Base-by-base conservation (phyloP, 495 filamentous ascomycete species). In the Friedmanniomyces endolithicus region DNA sequence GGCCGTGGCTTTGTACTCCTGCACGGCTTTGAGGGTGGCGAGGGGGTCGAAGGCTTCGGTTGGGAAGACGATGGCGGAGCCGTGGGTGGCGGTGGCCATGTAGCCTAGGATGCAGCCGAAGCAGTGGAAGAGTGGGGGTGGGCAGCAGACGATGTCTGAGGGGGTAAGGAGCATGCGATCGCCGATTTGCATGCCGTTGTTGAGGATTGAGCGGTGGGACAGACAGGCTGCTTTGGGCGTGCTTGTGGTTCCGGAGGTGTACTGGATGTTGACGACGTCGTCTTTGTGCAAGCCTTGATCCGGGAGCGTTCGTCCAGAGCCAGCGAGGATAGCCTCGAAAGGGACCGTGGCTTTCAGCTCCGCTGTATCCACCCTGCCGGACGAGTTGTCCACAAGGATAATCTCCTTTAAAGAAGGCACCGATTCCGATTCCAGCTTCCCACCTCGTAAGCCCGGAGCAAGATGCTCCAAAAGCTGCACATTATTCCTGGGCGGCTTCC, bases 241-340 rank as follows among this genome's bases (percentile, higher is more conserved):
- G 0, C 82, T 83, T 0, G 90, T 98, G 7, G 90, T 98, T 25
- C 90, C 92, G 7, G 86, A 90, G 8, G 92, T 98, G 69, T 96
- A 98, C 65, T 98, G 92, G 59, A 98, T 95, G 65, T 96, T 96
- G 43, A 94, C 81, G 2, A 86, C 80, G 16, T 98, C 92, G 54
- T 80, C 63, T 0, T 79, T 72, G 12, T 73, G 70, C 17, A 96
- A 74, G 1, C 71, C 66, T 40, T 66, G 75, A 39, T 67, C 67
- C 22, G 67, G 66, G 24, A 74, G 66, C 31, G 49, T 53, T 34
- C 29, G 60, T 20, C 34, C 54, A 12, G 48, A 54, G 2, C 73
- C 71, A 53, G 82, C 76, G 12, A 78, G 53, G 14, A 85, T 66
- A 22, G 75, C 57, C 2, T 78, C 69, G 60, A 81, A 94, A 0